These are phyloP conservation scores for Boletus eberwhitei DNA, from an alignment of 768 basidiomycete species.

Conservation along the genomic window DNA sequence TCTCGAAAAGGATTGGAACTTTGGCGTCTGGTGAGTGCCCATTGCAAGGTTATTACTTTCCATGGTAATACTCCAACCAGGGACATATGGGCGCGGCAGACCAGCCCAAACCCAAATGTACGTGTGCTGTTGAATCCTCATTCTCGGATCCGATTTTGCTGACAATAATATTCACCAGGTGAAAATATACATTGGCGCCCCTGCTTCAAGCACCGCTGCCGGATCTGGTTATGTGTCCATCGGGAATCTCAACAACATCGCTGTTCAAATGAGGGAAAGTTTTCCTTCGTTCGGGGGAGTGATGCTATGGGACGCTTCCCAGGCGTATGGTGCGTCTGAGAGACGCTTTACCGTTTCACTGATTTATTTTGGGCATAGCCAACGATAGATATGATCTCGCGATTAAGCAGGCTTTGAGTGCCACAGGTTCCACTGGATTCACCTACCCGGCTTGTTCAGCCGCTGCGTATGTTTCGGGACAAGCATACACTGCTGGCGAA, in stretches of 20 bases:
- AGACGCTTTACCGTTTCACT: not conserved
- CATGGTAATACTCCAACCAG: slow-evolving; percentile 26
- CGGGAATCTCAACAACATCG: slow-evolving; percentile 31
- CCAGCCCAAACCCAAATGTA: slow-evolving; percentile 41
- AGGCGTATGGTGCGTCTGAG: slow-evolving; percentile 32
- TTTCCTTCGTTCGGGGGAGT: slow-evolving; percentile 44
- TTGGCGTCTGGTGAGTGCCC: slow-evolving; percentile 30
- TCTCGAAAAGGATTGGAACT: slow-evolving; percentile 44
- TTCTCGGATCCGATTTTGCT: not conserved
- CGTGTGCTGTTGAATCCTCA: slow-evolving; percentile 1
- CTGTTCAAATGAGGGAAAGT: slow-evolving; percentile 33
- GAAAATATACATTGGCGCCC: slow-evolving; percentile 44
- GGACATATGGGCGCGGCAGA: slow-evolving; percentile 44
- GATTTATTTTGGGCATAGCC: slow-evolving; percentile 30
- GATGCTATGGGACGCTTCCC: slow-evolving; percentile 45
- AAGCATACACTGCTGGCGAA: slow-evolving; percentile 47
- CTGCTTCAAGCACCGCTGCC: slow-evolving; percentile 40
- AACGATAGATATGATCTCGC: slow-evolving; percentile 58
- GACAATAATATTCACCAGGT: slow-evolving; percentile 17
- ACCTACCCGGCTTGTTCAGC: slow-evolving; percentile 60
- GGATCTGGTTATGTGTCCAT: slow-evolving; percentile 39
- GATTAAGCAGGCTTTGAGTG: slow-evolving; percentile 56
- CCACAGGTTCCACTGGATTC: slow-evolving; percentile 68
- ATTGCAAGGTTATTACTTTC: not conserved
- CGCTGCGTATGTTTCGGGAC: slow-evolving; percentile 48